phyloP scores from a whole-genome alignment of 176 grass and related monocot species.

The Eragrostis curvula region DNA sequence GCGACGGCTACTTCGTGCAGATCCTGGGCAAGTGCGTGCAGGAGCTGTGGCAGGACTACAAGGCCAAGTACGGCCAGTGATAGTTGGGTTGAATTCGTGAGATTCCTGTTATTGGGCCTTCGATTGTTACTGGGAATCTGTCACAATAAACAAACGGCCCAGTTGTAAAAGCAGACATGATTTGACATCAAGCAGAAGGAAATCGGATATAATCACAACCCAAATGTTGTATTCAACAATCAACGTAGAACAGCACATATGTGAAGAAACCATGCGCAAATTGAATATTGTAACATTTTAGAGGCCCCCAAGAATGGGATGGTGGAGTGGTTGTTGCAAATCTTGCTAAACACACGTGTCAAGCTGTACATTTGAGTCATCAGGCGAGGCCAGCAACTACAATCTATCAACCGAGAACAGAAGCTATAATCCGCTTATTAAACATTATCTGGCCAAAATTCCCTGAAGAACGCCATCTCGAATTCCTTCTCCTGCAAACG shows the following conservation, averaged over 20 bases:
- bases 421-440: conserved; percentile 10
- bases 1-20: conserved; percentile 56
- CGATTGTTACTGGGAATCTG: too few species aligned
- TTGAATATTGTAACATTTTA: background rate
- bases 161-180: background rate
- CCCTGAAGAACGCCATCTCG: conserved; percentile 83
- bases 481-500: conserved; percentile 86
- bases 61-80: conserved; percentile 45
- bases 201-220: too few species aligned
- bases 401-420: background rate
- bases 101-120: too few species aligned
- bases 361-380: conserved; percentile 35
- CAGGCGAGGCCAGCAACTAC: background rate
- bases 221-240: background rate
- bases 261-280: background rate
- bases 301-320: background rate
- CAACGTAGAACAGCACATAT: background rate
- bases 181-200: too few species aligned
- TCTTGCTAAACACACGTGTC: background rate
- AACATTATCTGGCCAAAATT: conserved; percentile 99
- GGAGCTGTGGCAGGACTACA: conserved; percentile 74
- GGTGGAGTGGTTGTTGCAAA: background rate
- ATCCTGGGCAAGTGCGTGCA: conserved; percentile 61
- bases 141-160: too few species aligned
- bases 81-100: too few species aligned